Conservation (phyloP, 257 asterid genomes). For the Thymus quinquecostatus region DNA sequence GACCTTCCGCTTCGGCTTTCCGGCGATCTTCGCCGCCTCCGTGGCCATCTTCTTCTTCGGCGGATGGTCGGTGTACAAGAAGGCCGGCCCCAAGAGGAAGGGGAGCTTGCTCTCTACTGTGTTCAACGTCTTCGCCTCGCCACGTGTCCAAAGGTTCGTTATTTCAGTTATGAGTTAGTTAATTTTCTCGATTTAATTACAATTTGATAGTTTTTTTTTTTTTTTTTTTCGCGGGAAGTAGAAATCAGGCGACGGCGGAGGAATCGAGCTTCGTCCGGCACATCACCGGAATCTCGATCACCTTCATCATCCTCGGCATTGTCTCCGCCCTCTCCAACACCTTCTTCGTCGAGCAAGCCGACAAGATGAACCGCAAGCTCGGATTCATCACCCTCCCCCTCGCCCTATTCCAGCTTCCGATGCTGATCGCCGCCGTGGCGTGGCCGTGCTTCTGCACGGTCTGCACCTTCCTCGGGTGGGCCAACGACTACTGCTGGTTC, state of each 20-base stretch:
- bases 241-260: not conserved
- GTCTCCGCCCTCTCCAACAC: constrained; percentile 56
- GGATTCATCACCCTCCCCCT: constrained; percentile 24
- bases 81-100: not conserved
- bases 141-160: constrained; percentile 33
- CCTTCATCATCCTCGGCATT: constrained; percentile 50
- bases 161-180: no score
- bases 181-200: no score
- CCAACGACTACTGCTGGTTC: not conserved
- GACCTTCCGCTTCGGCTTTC: constrained; percentile 54
- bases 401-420: constrained; percentile 13
- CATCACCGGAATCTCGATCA: constrained; percentile 55
- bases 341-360: constrained; percentile 67
- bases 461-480: not conserved
- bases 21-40: constrained; percentile 43
- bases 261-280: constrained; percentile 46
- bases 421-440: not conserved
- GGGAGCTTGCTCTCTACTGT: constrained; percentile 45
- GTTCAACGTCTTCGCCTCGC: constrained; percentile 42
- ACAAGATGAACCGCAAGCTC: constrained; percentile 44
- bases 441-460: not conserved
- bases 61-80: constrained; percentile 22
- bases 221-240: not conserved
- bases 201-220: not conserved
- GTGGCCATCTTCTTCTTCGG: constrained; percentile 39